Conservation (phyloP, 148 eudicot genomes). For the Dianthus caryophyllus region DNA sequence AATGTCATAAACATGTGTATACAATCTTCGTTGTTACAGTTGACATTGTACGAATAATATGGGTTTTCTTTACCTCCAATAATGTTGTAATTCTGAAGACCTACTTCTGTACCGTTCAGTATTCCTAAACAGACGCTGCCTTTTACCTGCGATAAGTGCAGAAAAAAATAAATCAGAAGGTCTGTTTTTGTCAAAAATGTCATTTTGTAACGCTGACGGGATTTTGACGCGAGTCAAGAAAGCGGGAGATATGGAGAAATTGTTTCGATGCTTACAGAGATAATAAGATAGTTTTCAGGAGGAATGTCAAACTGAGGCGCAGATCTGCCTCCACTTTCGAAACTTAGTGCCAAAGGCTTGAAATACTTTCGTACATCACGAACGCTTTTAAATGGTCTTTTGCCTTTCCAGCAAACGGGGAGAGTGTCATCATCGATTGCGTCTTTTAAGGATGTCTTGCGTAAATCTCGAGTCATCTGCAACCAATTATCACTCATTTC, state of each 20-base stretch:
- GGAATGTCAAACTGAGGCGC: constrained; percentile 60
- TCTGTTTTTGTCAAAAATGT: neutral
- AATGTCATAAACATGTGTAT: neutral
- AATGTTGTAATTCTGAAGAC: constrained; percentile 65
- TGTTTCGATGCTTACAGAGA: constrained; percentile 48
- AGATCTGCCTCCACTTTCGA: constrained; percentile 54
- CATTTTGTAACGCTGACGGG: neutral
- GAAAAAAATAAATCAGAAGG: neutral
- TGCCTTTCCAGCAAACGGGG: constrained; percentile 89
- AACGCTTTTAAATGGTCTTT: constrained; percentile 60
- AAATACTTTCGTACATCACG: constrained; percentile 70
- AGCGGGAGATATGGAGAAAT: neutral
- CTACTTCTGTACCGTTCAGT: constrained; percentile 88
- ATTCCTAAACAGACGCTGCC: constrained; percentile 92
- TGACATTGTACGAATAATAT: neutral
- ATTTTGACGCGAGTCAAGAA: neutral
- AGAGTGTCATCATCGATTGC: constrained; percentile 71
- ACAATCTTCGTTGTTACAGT: neutral
- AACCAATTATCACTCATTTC: neutral
- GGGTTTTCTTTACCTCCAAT: constrained; percentile 66
- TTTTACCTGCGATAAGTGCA: constrained; percentile 44
- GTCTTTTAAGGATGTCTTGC: constrained; percentile 59
- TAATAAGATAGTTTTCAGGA: constrained; percentile 77
- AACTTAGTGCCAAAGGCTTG: constrained; percentile 72
- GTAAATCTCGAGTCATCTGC: constrained; percentile 59